Percentiles rank a stretch among this genome's conserved stretches.
Evolutionary conservation across 2,329 filamentous ascomycete species (phyloP).

Genomic region (Stagonosporopsis vannaccii): DNA sequence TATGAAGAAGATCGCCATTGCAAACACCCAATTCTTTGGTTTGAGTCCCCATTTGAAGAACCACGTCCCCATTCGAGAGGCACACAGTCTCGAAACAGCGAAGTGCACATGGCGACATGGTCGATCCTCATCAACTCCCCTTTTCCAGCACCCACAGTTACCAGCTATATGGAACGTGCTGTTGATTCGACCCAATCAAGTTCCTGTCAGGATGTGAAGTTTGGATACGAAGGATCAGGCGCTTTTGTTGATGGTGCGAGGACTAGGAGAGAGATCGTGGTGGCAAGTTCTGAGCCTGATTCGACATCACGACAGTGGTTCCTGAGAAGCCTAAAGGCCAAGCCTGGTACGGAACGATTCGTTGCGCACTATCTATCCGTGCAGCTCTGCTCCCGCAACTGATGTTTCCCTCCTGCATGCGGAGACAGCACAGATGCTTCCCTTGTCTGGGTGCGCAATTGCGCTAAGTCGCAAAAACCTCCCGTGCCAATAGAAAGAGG

Average conservation of each 20-base stretch:
- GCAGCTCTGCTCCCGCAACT: slow-evolving; percentile 1
- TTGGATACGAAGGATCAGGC: slow-evolving; percentile 7
- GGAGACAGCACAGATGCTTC: slow-evolving; percentile 10
- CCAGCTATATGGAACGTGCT: slow-evolving; percentile 8
- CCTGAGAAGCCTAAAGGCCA: slow-evolving; percentile 2
- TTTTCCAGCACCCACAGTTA: slow-evolving; percentile 11
- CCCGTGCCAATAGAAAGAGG: slow-evolving; percentile 38
- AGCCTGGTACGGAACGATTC: slow-evolving; percentile 5
- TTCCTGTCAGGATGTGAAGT: background rate
- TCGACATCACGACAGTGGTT: slow-evolving; percentile 18
- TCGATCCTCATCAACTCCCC: slow-evolving; percentile 20
- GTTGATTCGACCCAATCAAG: slow-evolving; percentile 10
- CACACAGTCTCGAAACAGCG: slow-evolving; percentile 16
- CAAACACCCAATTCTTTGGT: slow-evolving; percentile 14
- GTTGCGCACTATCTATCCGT: slow-evolving; percentile 8
- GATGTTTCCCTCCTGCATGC: slow-evolving; percentile 20
- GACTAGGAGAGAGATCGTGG: slow-evolving; percentile 11
- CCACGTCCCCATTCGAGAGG: slow-evolving; percentile 19
- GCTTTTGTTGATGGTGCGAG: slow-evolving; percentile 10
- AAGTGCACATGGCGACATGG: slow-evolving; percentile 21
- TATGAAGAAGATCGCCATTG: slow-evolving; percentile 20
- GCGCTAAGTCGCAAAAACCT: slow-evolving; percentile 11
- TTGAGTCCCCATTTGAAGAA: slow-evolving; percentile 14
- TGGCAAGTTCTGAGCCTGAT: slow-evolving; percentile 18
- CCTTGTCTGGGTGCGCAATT: slow-evolving; percentile 3